Evolutionary conservation across 495 filamentous ascomycete species (phyloP).

Genomic region (Chaetomium fimeti): DNA sequence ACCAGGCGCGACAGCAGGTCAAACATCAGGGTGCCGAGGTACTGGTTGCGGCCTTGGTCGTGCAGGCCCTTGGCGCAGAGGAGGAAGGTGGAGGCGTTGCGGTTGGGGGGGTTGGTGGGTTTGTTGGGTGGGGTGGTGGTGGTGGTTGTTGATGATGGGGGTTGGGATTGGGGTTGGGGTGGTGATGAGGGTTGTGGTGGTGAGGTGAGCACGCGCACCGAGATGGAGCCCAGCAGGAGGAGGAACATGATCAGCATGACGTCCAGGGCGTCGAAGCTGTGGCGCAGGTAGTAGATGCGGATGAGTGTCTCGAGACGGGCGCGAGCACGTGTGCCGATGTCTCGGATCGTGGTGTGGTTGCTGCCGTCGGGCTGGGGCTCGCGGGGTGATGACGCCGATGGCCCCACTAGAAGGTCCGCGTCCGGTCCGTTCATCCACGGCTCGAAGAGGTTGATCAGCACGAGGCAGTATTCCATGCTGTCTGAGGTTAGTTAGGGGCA

Average conservation of each 20-base stretch:
- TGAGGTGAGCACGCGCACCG: constrained; percentile 1
- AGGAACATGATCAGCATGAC: constrained; percentile 37
- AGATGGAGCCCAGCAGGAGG: constrained; percentile 17
- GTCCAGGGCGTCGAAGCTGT: constrained; percentile 39
- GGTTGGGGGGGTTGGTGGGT: background rate
- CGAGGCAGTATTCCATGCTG: constrained; percentile 30
- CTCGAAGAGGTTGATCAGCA: constrained; percentile 28
- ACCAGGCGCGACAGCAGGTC: background rate
- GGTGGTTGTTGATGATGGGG: no score
- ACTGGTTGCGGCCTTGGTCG: constrained; percentile 37
- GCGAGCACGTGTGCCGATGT: constrained; percentile 24
- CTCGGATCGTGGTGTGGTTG: background rate
- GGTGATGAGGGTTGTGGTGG: background rate
- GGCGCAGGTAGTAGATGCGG: constrained; percentile 43
- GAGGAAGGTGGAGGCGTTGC: constrained; percentile 33
- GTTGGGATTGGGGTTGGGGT: no score
- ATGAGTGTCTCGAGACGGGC: constrained; percentile 38
- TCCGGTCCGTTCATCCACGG: constrained; percentile 7
- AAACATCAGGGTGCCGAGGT: constrained; percentile 30
- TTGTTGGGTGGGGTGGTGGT: no score
- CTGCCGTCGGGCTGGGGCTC: constrained; percentile 26
- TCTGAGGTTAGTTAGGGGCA: background rate
- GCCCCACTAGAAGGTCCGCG: constrained; percentile 3
- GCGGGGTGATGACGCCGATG: constrained; percentile 6
- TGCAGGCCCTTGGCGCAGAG: constrained; percentile 39